These are phyloP conservation scores for Boletus sp. DNA, from an alignment of 768 basidiomycete genomes.

Conservation along the genomic window DNA sequence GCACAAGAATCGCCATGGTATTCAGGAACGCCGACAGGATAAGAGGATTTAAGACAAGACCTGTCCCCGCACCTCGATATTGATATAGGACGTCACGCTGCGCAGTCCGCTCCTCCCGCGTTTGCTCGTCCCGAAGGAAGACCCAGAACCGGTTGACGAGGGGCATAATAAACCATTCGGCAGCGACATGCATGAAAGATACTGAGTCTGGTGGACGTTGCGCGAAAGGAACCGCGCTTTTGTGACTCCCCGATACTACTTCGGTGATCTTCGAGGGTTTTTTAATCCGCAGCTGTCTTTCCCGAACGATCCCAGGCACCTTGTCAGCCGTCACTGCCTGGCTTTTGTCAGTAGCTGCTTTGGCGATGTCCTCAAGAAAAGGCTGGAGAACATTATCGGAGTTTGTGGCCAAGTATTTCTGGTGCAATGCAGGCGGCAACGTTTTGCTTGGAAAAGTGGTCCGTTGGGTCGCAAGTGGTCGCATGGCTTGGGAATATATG, in stretches of 20 bases:
- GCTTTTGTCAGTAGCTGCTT: constrained; percentile 57
- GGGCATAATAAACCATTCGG: constrained; percentile 85
- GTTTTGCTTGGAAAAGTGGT: constrained; percentile 78
- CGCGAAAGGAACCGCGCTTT: constrained; percentile 13
- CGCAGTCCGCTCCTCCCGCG: constrained; percentile 67
- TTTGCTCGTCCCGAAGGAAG: constrained; percentile 84
- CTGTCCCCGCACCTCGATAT: constrained; percentile 75
- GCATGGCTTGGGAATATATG: constrained; percentile 26
- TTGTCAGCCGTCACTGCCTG: constrained; percentile 52
- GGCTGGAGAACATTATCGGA: constrained; percentile 46
- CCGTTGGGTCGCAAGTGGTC: constrained; percentile 29
- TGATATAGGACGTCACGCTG: constrained; percentile 49
- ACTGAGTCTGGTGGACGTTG: constrained; percentile 12
- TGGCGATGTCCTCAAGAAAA: constrained; percentile 62
- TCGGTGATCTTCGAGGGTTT: constrained; percentile 47
- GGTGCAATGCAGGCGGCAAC: constrained; percentile 69
- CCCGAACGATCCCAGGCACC: constrained; percentile 62
- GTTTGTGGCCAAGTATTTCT: constrained; percentile 51
- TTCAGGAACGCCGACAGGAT: constrained; percentile 73
- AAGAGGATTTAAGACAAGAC: constrained; percentile 75
- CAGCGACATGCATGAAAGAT: constrained; percentile 69
- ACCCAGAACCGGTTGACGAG: constrained; percentile 92
- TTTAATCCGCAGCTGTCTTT: constrained; percentile 68
- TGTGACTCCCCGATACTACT: constrained; percentile 23
- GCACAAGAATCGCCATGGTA: constrained; percentile 74